These are phyloP conservation scores for Fusarium redolens DNA, from an alignment of 2,329 filamentous ascomycete species.

Conservation along the genomic window DNA sequence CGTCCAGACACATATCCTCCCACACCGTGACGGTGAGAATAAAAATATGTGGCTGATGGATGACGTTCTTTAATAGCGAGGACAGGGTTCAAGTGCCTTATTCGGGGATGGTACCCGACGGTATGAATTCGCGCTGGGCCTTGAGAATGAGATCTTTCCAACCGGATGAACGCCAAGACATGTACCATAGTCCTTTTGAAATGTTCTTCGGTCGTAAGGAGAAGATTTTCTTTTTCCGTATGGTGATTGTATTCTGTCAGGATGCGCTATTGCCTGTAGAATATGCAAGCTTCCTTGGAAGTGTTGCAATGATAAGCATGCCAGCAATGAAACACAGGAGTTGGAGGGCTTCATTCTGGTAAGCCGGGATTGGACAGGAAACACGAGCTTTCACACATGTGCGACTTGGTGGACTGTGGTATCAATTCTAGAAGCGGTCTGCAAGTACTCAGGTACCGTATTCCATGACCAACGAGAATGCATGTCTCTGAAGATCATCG, in stretches of 20 bases:
- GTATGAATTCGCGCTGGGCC: not conserved
- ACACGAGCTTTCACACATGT: not conserved
- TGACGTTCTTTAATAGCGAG: constrained; percentile 7
- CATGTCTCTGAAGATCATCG: constrained; percentile 3
- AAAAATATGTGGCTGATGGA: constrained; percentile 11
- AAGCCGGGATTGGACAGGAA: constrained; percentile 28
- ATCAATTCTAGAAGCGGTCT: constrained; percentile 17
- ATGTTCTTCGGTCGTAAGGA: constrained; percentile 17
- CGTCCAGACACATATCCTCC: not conserved
- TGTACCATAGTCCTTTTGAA: not conserved
- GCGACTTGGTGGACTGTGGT: not conserved
- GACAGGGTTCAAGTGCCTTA: not conserved
- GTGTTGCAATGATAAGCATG: constrained; percentile 7
- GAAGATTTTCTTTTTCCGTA: not conserved
- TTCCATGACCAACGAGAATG: not conserved
- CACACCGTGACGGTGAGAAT: constrained; percentile 11
- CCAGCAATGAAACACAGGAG: not conserved
- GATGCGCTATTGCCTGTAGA: constrained; percentile 3
- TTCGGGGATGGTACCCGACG: not conserved
- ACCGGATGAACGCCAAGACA: constrained; percentile 2
- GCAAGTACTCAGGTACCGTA: not conserved
- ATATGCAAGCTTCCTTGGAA: constrained; percentile 10
- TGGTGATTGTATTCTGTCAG: not conserved
- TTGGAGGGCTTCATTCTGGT: constrained; percentile 30
- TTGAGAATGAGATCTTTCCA: not conserved